These are phyloP conservation scores for Brasenia schreberi DNA, from an alignment of 164 flowering plant genomes.

Conservation along the genomic window DNA sequence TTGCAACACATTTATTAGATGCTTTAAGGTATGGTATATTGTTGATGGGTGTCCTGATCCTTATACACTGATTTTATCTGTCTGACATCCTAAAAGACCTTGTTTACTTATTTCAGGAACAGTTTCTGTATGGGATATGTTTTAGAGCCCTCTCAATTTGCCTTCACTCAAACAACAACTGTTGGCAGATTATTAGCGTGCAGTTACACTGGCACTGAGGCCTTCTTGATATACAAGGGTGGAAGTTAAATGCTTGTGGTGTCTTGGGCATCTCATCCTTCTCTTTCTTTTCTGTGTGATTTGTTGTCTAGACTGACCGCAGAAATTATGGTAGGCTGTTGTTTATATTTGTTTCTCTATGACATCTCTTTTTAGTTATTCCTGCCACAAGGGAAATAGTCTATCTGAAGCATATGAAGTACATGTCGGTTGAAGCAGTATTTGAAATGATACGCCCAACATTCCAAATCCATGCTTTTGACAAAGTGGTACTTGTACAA, in stretches of 20 bases:
- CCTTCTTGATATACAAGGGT: constrained; percentile 52
- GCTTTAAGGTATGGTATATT: constrained; percentile 36
- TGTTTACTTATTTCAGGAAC: constrained; percentile 33
- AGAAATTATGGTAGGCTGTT: no score
- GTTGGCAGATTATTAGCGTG: constrained; percentile 62
- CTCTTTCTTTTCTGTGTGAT: no score
- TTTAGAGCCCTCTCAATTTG: constrained; percentile 44
- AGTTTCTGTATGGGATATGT: constrained; percentile 38
- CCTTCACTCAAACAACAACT: constrained; percentile 71
- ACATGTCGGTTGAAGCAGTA: no score
- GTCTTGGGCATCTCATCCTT: not conserved
- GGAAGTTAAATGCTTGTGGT: not conserved
- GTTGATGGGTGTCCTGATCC: not conserved
- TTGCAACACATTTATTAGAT: constrained; percentile 62
- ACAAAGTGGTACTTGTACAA: no score
- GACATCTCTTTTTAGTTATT: no score
- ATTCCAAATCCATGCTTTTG: no score
- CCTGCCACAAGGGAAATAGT: no score
- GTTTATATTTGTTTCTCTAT: no score
- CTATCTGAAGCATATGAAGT: no score
- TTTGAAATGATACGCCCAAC: no score
- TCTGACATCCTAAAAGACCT: not conserved
- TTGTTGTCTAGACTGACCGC: not conserved
- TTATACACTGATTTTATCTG: not conserved
- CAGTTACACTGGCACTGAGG: constrained; percentile 24